These are phyloP conservation scores for Magnolia kwangsiensis DNA, from an alignment of 164 flowering plant genomes.

Conservation along the genomic window DNA sequence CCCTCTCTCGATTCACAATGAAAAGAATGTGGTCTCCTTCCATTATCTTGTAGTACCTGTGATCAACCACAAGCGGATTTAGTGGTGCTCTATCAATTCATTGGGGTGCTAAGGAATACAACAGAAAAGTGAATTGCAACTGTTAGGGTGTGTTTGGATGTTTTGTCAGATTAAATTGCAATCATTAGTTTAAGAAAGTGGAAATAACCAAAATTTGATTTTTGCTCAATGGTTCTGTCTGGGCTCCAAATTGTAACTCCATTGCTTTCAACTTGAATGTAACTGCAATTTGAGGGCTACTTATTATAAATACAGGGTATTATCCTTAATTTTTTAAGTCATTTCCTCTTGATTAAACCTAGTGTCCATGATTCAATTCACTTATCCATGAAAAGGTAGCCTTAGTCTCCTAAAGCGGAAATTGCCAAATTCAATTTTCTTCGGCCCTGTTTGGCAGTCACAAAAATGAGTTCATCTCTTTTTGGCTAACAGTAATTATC, in stretches of 20 bases:
- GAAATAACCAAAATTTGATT: not conserved
- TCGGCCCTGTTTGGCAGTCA: no score
- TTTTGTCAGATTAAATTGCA: not conserved
- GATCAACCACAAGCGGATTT: not conserved
- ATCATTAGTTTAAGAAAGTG: not conserved
- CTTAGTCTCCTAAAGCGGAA: no score
- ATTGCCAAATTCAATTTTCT: no score
- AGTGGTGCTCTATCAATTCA: not conserved
- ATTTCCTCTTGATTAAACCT: no score
- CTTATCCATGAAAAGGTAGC: no score
- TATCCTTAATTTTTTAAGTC: no score
- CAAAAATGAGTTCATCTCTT: no score
- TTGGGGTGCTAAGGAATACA: not conserved
- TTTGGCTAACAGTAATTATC: no score
- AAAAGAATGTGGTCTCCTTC: constrained; percentile 92
- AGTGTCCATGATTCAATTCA: no score
- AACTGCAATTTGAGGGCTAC: no score
- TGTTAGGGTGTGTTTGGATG: not conserved
- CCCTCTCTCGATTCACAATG: constrained; percentile 87
- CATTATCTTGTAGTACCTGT: constrained; percentile 96
- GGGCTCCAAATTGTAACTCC: not conserved
- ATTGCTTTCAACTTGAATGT: no score
- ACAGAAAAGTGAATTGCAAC: not conserved
- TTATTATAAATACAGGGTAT: no score
- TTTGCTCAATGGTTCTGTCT: not conserved